Conservation (phyloP, 2,329 filamentous ascomycete genomes). For the Talaromyces sp. region DNA sequence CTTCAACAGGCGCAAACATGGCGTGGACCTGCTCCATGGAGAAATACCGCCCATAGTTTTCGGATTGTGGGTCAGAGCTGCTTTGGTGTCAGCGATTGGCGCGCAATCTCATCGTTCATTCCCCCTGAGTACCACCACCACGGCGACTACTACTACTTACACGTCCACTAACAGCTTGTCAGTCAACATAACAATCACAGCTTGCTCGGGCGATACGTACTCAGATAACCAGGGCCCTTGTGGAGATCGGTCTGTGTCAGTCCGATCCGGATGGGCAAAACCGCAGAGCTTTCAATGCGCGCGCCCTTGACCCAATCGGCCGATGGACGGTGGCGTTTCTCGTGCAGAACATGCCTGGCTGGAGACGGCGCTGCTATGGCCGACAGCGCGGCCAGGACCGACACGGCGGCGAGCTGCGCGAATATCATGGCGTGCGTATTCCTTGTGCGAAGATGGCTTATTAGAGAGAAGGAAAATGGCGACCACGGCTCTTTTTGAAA, state of each 20-base stretch:
- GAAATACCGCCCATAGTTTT: conserved; percentile 8
- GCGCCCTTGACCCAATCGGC: conserved; percentile 35
- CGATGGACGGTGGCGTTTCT: conserved; percentile 31
- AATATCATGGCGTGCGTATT: conserved; percentile 7
- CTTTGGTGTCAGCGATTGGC: neutral
- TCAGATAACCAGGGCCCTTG: conserved; percentile 38
- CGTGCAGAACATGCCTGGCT: conserved; percentile 36
- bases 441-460: neutral
- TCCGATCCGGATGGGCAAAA: conserved; percentile 43
- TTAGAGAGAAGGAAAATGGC: neutral
- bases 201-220: conserved; percentile 1
- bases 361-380: conserved; percentile 22
- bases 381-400: conserved; percentile 17
- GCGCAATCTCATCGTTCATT: neutral
- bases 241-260: conserved; percentile 42
- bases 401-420: conserved; percentile 7
- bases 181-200: neutral
- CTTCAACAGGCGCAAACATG: conserved; percentile 23
- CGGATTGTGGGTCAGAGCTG: conserved; percentile 8
- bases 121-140: no score
- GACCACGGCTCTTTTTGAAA: neutral
- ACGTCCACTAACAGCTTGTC: conserved; percentile 3
- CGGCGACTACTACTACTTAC: conserved; percentile 1
- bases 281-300: conserved; percentile 27
- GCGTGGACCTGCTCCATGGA: conserved; percentile 9